Conservation (phyloP, 1,139 yeast species). For the Zygosaccharomyces pseudobailii region DNA sequence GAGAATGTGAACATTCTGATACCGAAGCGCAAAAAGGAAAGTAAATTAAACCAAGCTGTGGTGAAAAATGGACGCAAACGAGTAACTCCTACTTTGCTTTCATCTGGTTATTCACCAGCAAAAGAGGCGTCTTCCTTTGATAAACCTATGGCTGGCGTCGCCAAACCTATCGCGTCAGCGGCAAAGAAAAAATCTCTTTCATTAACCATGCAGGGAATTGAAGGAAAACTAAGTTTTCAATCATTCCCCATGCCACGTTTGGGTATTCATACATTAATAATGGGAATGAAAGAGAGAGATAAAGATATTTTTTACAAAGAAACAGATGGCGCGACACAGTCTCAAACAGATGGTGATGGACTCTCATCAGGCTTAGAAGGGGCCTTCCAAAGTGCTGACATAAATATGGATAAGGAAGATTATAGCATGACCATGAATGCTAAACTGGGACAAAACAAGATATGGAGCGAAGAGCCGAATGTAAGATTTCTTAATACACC, state of each 20-base stretch:
- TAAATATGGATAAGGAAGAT: conserved; percentile 32
- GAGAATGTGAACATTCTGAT: conserved; percentile 26
- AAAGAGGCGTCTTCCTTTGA: conserved; percentile 4
- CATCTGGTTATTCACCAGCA: conserved; percentile 40
- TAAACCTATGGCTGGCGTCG: conserved; percentile 10
- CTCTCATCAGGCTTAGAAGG: conserved; percentile 32
- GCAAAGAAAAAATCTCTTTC: not conserved
- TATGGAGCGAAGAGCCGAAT: conserved; percentile 31
- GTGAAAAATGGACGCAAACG: conserved; percentile 66
- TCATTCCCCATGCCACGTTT: conserved; percentile 35
- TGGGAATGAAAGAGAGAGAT: conserved; percentile 33
- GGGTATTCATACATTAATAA: conserved; percentile 37
- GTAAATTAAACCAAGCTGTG: conserved; percentile 30
- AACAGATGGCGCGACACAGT: conserved; percentile 39
- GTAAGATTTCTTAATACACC: conserved; percentile 25
- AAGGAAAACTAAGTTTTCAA: conserved; percentile 31
- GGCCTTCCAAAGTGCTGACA: conserved; percentile 9
- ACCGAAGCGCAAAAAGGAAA: conserved; percentile 29
- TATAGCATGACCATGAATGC: conserved; percentile 28
- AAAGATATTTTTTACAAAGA: conserved; percentile 32
- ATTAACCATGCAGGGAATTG: conserved; percentile 4
- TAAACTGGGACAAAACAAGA: conserved; percentile 25
- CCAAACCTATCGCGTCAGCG: not conserved
- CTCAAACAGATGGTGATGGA: conserved; percentile 30
- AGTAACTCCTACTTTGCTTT: conserved; percentile 77